Base-by-base conservation (phyloP, 2,329 filamentous ascomycete species). In the Ceratocystiopsis sp. region DNA sequence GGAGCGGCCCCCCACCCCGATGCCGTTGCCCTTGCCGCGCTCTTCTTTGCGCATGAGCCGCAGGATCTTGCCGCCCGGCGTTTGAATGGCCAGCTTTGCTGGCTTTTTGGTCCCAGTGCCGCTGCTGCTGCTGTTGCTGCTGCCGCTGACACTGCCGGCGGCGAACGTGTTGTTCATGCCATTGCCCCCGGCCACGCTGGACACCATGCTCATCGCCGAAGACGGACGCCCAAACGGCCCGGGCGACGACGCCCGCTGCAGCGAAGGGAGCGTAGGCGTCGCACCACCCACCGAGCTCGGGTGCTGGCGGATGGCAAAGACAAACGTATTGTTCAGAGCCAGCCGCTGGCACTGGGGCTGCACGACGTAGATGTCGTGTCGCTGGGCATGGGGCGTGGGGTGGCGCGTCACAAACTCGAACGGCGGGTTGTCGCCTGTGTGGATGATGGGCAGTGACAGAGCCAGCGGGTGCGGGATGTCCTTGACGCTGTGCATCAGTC, bases 401-500 rank as follows among this genome's bases (percentile, higher is more conserved):
- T 98, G 91, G 5, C 91, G 77, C 35, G 80, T 81, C 38, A 95
- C 71, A 60, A 96, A 98, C 46, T 94, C 85, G 59, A 94, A 98
- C 0, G 84, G 75, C 3, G 91, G 91, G 56, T 98, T 98, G 52
- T 89, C 82, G 46, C 91, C 91, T 0, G 77, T 80, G 60, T 98
- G 91, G 35, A 85, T 73, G 42, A 98, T 78, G 1, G 91, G 89
- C n/a, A 98, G 63, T 4, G 86, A 78, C 50, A 96, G 79, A 1
- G 89, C 87, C 43, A 98, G 65, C 3, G 87, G 80, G 56, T 98
- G 89, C 9, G 91, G 87, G 44, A 95, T 95, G 57, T 95, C 84
- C 59, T 91, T 91, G 66, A 91, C 89, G 49, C 84, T 93, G 62
- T 96, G 91, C 87, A 96, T 96, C 43, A 98, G 69, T 1, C 93